Percentiles rank a stretch among this genome's conserved stretches.
Conservation (phyloP, 2,329 filamentous ascomycete species). For the Aphanocladium album region DNA sequence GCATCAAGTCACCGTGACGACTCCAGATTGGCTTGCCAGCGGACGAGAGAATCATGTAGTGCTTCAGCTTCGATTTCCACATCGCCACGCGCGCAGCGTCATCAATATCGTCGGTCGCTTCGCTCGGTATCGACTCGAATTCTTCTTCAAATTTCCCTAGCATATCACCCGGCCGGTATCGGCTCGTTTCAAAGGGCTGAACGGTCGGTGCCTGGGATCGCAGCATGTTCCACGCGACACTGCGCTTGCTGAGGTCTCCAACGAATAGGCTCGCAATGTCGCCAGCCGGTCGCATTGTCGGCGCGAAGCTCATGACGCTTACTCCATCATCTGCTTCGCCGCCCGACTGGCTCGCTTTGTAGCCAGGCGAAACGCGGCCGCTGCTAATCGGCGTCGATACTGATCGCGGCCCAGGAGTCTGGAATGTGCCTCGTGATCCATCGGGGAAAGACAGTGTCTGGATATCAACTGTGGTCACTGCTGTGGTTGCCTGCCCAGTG, state of each 20-base stretch:
- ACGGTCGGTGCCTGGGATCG: conserved; percentile 56
- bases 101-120: conserved; percentile 33
- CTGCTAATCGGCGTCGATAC: conserved; percentile 35
- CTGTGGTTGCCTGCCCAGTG: conserved; percentile 72
- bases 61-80: conserved; percentile 93
- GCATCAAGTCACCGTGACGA: conserved; percentile 80
- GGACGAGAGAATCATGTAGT: conserved; percentile 93
- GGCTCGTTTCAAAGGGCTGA: conserved; percentile 55
- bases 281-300: conserved; percentile 56
- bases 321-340: conserved; percentile 57
- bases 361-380: conserved; percentile 35
- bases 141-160: conserved; percentile 68
- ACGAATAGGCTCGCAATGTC: conserved; percentile 80
- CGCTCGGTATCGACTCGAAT: conserved; percentile 68
- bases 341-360: conserved; percentile 25
- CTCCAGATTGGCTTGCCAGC: conserved; percentile 98
- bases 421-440: conserved; percentile 60
- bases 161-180: conserved; percentile 40
- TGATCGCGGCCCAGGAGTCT: conserved; percentile 32
- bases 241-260: conserved; percentile 62
- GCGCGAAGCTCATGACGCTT: conserved; percentile 62
- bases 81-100: conserved; percentile 59
- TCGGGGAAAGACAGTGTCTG: conserved; percentile 71
- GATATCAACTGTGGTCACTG: conserved; percentile 74
- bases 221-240: conserved; percentile 63